These are phyloP conservation scores for Alternaria rosae DNA, from an alignment of 2,329 filamentous ascomycete species.

Conservation along the genomic window DNA sequence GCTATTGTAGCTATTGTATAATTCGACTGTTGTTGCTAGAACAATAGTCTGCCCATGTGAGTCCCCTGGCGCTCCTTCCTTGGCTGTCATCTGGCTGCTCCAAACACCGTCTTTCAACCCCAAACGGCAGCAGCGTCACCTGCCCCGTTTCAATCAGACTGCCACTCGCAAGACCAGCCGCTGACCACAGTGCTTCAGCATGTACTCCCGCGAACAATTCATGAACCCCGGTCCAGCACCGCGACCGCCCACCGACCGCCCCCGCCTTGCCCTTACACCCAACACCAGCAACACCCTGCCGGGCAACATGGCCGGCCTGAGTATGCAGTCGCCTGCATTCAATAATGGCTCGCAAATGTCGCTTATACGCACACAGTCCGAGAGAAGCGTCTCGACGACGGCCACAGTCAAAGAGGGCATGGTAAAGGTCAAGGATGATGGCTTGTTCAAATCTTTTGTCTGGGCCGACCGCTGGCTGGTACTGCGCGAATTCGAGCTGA, in stretches of 20 bases:
- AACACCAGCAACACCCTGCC: slow-evolving; percentile 71
- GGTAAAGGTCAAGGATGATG: slow-evolving; percentile 89
- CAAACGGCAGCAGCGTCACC: slow-evolving; percentile 1
- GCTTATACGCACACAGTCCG: slow-evolving; percentile 52
- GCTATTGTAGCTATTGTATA: slow-evolving; percentile 18
- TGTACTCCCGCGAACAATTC: slow-evolving; percentile 74
- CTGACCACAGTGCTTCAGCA: slow-evolving; percentile 50
- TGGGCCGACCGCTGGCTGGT: slow-evolving; percentile 95
- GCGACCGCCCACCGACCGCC: slow-evolving; percentile 87
- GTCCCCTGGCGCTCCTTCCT: slow-evolving; percentile 18
- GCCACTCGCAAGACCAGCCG: slow-evolving; percentile 3
- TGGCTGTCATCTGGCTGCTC: background rate
- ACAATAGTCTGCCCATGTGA: slow-evolving; percentile 35
- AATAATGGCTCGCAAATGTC: slow-evolving; percentile 49
- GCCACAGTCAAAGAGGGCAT: slow-evolving; percentile 68
- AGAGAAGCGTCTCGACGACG: slow-evolving; percentile 46
- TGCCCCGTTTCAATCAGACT: background rate
- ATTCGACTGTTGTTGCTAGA: slow-evolving; percentile 20
- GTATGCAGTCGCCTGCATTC: slow-evolving; percentile 67
- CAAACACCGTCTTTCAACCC: background rate
- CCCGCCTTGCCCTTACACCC: slow-evolving; percentile 80
- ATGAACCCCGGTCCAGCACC: slow-evolving; percentile 98
- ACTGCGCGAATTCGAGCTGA: slow-evolving; percentile 88
- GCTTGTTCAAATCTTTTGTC: slow-evolving; percentile 78
- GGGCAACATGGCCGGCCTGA: slow-evolving; percentile 81